phyloP scores from a whole-genome alignment of 352 stramenopile species.

The Phytophthora colocasiae region DNA sequence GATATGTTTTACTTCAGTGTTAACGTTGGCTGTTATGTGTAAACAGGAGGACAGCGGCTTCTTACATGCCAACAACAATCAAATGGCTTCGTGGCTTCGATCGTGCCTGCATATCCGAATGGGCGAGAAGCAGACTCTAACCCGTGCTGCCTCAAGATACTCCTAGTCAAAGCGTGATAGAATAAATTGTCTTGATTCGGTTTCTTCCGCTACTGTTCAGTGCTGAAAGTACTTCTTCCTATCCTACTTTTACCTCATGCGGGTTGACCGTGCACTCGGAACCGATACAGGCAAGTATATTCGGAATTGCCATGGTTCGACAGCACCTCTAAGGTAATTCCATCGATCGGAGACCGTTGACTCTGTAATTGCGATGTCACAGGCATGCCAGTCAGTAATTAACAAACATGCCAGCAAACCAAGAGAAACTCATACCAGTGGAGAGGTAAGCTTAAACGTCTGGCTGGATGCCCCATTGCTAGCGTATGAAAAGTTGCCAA shows the following conservation, averaged over 20 bases:
- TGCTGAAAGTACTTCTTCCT: slow-evolving; percentile 8
- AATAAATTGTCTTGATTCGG: slow-evolving; percentile 38
- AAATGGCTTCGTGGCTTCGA: slow-evolving; percentile 71
- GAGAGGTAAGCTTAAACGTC: slow-evolving; percentile 66
- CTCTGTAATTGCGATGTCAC: slow-evolving; percentile 29
- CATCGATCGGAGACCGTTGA: slow-evolving; percentile 63
- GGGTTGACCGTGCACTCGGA: slow-evolving; percentile 77
- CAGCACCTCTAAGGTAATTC: slow-evolving; percentile 73
- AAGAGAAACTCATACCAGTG: slow-evolving; percentile 41
- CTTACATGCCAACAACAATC: slow-evolving; percentile 42
- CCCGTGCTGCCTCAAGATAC: slow-evolving; percentile 28
- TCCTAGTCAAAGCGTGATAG: slow-evolving; percentile 19
- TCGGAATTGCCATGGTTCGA: slow-evolving; percentile 88
- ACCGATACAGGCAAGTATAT: slow-evolving; percentile 93
- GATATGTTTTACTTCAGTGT: background rate
- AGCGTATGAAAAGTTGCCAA: slow-evolving; percentile 81
- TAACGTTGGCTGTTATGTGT: slow-evolving; percentile 5
- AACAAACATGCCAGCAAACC: background rate
- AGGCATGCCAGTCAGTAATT: slow-evolving; percentile 11
- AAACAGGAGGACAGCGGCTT: slow-evolving; percentile 63
- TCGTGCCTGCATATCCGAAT: slow-evolving; percentile 75
- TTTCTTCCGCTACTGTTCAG: slow-evolving; percentile 2
- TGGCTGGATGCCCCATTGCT: slow-evolving; percentile 61
- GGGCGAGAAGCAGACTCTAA: slow-evolving; percentile 63
- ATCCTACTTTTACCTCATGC: slow-evolving; percentile 18